Base-by-base conservation (phyloP, 1,284 basidiomycete species). In the Cryptococcus maquisensis region DNA sequence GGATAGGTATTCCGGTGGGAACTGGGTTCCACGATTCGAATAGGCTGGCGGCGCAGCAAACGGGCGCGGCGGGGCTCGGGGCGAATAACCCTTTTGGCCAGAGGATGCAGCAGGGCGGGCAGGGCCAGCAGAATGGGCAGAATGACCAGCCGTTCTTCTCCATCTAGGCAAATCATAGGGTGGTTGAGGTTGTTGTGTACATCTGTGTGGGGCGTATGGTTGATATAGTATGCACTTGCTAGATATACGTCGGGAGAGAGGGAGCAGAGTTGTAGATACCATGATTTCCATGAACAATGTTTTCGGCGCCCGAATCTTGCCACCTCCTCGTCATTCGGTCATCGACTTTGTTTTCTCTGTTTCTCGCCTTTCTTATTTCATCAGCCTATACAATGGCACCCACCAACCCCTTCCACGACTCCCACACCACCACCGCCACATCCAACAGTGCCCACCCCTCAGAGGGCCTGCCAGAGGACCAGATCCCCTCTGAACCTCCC, bases 91-190 rank as follows among this genome's bases (percentile, higher is more conserved):
- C 89, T 10, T 92, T 91, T 71, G 82, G 83, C 37, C 73, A 78
- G 61, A 79, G 78, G 50, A 81, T 83, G 59, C 82, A 84, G 60
- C 80, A 81, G n/a, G n/a, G n/a, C n/a, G n/a, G n/a, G 56, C 77
- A 82, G 62, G 80, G 81, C 57, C 57, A 56, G 54, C 59, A 63
- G 41, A 65, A 65, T 47, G 61, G 63, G 52, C 59, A 61, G 44
- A 77, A 65, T 62, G 88, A 92, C 21, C 86, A 87, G 69, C 90
- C 90, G 3, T 91, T 92, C 79, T 92, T 93, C 75, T 85, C 85
- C 63, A 82, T 92, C 66, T 86, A 69, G 42, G 40, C 36, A 32
- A 10, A 28, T 7, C 3, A 10, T 28, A 28, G 26, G 4, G 4
- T 28, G 28, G 28, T 32, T n/a, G n/a, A n/a, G 10, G 28, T 32